Evolutionary conservation across 805 yeast species (phyloP), one percentile per base, ranked within the genome.

Genomic region (Candida schatavii): DNA sequence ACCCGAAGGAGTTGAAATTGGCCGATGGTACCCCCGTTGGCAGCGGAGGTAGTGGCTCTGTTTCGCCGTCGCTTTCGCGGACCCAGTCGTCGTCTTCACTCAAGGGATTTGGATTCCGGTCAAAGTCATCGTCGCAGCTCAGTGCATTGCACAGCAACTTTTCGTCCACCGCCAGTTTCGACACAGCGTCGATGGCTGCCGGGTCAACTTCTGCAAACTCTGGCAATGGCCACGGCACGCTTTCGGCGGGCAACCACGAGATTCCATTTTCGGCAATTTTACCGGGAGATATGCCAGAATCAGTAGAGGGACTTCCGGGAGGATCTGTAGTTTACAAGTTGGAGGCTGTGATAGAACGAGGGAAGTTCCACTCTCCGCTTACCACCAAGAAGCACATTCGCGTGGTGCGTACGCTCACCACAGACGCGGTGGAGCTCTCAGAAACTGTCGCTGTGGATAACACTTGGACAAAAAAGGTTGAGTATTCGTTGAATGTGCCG

Each of bases 401-500:
- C 46, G 81, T 93, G 7, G 79, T 93, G 9, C 75, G 99, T 54
- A 91, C 98, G 0, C 66, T 91, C 45, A 81, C 96, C 2, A 78
- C 95, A 0, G 98, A 91, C 60, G 77, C 95, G 1, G 77, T 86
- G 3, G 98, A 93, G 54, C 70, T 89, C 19, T 76, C 95, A 0
- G 97, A 91, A 61, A 88, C 98, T 0, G 86, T 90, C 52, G 87
- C 95, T 0, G 95, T 91, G 25, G 96, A 89, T 56, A 91, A 91
- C 59, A 83, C 90, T 1, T 91, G 98, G 98, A 97, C 98, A 2
- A 70, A 81, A 35, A 93, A 93, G 58, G 88, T 91, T 25, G 97
- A 91, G 55, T 91, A 91, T 60, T 77, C 88, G 2, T 80, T 93
- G 45, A 84, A 87, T 40, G 81, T 87, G 4, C 97, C 98, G 0